Evolutionary conservation across 805 yeast genomes (phyloP), one percentile per base, ranked within the genome.

Genomic region (Isabelozyma heimii): DNA sequence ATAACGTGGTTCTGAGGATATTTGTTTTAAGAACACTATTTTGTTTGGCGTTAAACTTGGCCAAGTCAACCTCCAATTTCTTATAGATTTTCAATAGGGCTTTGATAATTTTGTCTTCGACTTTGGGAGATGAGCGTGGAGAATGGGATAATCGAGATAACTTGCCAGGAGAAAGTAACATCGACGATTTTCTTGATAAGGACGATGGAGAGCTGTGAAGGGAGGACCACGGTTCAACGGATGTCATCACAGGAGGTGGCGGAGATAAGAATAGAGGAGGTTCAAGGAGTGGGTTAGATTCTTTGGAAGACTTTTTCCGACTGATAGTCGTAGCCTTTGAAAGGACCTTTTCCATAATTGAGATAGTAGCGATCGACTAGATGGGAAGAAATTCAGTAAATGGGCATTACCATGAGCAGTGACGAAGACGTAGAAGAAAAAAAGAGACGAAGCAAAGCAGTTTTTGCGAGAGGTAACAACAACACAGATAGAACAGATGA

Each of bases 1-100:
- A 61, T 16, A 81, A 61, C 4, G 74, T 63, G 2, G 80, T 70
- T 37, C 85, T 62, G 28, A 81, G 60, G 12, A 80, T 65, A 57
- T 80, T 81, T 2, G 79, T 63, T 52, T 75, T 73, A n/a, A 64
- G 50, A 5, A 73, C 62, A 8, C 71, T 69, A 46, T 66, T 65
- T 43, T 70, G 66, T 44, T 65, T 66, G 6, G 76, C 64, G 42
- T 64, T 66, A 57, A 80, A 81, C 55, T 77, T 79, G 39, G 60
- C 57, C 45, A 77, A 62, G 4, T 75, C 71, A 16, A 71, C 63
- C 46, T 80, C 83, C 38, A 80, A 60, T 44, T 63, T 61, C 52
- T 76, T 77, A 55, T 63, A 67, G 44, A 62, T 65, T 50, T 55
- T 64, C 38, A 60, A 60, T 48, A 57, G 62, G 57, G 53, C 50